Conservation (phyloP, 805 yeast genomes). For the Spathaspora sp. region DNA sequence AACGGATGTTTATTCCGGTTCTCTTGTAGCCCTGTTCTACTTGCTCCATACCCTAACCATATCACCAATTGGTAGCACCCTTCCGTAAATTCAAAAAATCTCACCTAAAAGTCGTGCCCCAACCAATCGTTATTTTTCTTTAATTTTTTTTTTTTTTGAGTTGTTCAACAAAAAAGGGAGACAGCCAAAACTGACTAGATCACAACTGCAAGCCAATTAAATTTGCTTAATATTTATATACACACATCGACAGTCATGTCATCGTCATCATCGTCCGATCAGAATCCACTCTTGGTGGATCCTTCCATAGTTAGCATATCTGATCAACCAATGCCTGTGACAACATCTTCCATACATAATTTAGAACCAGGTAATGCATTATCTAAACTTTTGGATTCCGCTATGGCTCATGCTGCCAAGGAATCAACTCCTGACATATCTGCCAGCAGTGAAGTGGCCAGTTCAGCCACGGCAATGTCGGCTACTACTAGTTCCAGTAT, state of each 20-base stretch:
- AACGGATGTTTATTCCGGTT: no score
- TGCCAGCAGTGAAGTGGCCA: conserved; percentile 9
- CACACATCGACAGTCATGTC: conserved; percentile 1
- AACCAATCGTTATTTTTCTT: not conserved
- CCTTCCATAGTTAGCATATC: conserved; percentile 27
- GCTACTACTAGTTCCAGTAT: not conserved
- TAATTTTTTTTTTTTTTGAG: not conserved
- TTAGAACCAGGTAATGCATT: conserved; percentile 35
- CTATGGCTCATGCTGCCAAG: conserved; percentile 45
- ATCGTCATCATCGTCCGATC: conserved; percentile 1
- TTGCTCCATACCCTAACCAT: no score
- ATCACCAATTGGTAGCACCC: no score
- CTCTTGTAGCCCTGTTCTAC: no score
- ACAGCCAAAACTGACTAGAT: not conserved
- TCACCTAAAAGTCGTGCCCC: not conserved
- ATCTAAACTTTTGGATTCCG: conserved; percentile 41
- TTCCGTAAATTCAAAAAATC: no score
- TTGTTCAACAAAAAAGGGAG: not conserved
- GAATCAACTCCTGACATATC: conserved; percentile 38
- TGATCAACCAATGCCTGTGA: not conserved
- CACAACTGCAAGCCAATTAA: not conserved
- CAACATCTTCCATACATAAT: conserved; percentile 4
- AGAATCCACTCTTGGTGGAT: conserved; percentile 23
- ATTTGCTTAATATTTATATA: no score
- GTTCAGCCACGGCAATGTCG: no score